These are phyloP conservation scores for Colletotrichum chlorophyti DNA, from an alignment of 2,329 filamentous ascomycete species.

Conservation along the genomic window DNA sequence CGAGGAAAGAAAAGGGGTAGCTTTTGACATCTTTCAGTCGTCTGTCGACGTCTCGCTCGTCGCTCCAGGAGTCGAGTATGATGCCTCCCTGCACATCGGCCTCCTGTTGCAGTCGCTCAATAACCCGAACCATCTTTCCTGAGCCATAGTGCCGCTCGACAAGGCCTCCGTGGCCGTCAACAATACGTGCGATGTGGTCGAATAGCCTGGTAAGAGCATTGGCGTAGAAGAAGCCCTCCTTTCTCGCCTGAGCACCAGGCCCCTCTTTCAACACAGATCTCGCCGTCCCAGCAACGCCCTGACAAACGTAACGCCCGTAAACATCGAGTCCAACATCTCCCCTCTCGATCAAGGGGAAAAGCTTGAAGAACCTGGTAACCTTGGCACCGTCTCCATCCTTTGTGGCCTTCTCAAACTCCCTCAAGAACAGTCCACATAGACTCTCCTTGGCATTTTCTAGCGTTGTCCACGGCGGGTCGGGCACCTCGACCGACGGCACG, in stretches of 20 bases:
- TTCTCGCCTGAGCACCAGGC: conserved; percentile 52
- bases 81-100: conserved; percentile 97
- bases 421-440: conserved; percentile 85
- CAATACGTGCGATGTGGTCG: conserved; percentile 96
- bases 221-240: conserved; percentile 89
- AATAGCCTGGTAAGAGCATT: conserved; percentile 91
- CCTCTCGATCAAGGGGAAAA: conserved; percentile 92
- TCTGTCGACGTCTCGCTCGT: conserved; percentile 84
- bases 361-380: conserved; percentile 96
- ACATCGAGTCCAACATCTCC: conserved; percentile 91
- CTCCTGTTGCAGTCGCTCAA: conserved; percentile 91
- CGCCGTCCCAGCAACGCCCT: conserved; percentile 87
- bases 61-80: conserved; percentile 92
- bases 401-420: conserved; percentile 94
- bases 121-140: conserved; percentile 93
- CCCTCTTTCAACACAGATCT: conserved; percentile 79
- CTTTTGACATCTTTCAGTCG: conserved; percentile 95
- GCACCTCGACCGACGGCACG: conserved; percentile 94
- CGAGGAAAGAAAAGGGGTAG: conserved; percentile 95
- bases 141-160: conserved; percentile 93
- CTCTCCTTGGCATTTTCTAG: conserved; percentile 88
- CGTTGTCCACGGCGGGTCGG: conserved; percentile 87
- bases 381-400: conserved; percentile 85
- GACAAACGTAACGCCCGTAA: conserved; percentile 94
- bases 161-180: conserved; percentile 87